Percentiles rank a stretch among this genome's conserved stretches.
Conservation (phyloP, 371 early-diverging fungal genomes). For the Apophysomyces elegans region DNA sequence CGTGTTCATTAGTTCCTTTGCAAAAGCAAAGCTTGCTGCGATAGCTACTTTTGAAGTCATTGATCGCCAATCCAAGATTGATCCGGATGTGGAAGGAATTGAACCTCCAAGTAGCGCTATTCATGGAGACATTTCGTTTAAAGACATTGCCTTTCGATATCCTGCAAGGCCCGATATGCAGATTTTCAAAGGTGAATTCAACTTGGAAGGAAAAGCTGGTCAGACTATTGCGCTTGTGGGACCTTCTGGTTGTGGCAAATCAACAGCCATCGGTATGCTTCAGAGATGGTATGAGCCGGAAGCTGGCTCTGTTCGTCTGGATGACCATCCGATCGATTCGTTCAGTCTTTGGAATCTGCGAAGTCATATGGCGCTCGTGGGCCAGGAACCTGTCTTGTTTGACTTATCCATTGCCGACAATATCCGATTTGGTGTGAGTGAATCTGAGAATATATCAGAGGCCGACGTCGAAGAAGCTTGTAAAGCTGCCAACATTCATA, state of each 20-base stretch:
- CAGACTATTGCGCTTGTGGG: conserved; percentile 91
- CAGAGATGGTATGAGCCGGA: conserved; percentile 87
- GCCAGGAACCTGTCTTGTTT: conserved; percentile 89
- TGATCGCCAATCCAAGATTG: conserved; percentile 74
- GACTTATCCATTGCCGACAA: conserved; percentile 82
- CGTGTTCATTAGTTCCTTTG: conserved; percentile 62
- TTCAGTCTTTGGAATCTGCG: conserved; percentile 69
- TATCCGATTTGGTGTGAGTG: conserved; percentile 69
- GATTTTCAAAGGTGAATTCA: conserved; percentile 77
- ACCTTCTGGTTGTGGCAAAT: conserved; percentile 87
- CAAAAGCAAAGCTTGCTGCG: conserved; percentile 84
- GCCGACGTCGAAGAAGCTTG: conserved; percentile 68
- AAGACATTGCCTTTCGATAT: conserved; percentile 67
- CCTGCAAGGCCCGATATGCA: conserved; percentile 81
- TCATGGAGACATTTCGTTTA: conserved; percentile 59
- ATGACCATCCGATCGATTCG: conserved; percentile 68
- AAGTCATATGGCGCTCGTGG: conserved; percentile 78
- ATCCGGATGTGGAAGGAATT: conserved; percentile 67
- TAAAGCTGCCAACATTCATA: conserved; percentile 77
- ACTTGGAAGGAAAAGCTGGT: conserved; percentile 72
- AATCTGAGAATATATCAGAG: conserved; percentile 44
- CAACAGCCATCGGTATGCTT: conserved; percentile 81
- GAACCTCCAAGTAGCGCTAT: conserved; percentile 43
- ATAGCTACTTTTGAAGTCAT: conserved; percentile 76
- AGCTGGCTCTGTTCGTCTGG: conserved; percentile 65